Percentiles rank a stretch among this genome's conserved stretches.
Conservation (phyloP, 306 rosid genomes). For the Oemleria cerasiformis region DNA sequence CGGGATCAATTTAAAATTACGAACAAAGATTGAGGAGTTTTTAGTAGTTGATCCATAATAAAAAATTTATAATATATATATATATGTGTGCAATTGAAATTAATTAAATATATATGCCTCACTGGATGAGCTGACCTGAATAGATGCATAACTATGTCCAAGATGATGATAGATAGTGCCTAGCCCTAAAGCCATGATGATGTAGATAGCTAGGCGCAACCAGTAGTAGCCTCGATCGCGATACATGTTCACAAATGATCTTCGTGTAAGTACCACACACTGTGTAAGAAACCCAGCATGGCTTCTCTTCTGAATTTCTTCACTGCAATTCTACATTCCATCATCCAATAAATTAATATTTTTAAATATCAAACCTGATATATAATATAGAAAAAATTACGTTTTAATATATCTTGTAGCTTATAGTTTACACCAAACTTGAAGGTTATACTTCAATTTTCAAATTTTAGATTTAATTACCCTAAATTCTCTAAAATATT, state of each 20-base stretch:
- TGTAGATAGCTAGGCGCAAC: slow-evolving; percentile 54
- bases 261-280: slow-evolving; percentile 44
- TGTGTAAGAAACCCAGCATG: slow-evolving; percentile 53
- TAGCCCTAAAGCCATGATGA: slow-evolving; percentile 31
- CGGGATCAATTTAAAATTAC: too few species aligned
- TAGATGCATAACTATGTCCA: slow-evolving; percentile 32
- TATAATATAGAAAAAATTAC: too few species aligned
- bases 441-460: too few species aligned
- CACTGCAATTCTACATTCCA: slow-evolving; percentile 16
- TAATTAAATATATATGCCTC: neutral
- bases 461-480: too few species aligned
- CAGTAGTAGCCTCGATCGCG: slow-evolving; percentile 67
- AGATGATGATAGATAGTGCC: slow-evolving; percentile 43
- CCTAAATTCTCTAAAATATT: too few species aligned
- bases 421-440: too few species aligned
- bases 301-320: slow-evolving; percentile 30
- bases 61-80: too few species aligned
- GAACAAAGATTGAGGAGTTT: too few species aligned
- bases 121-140: slow-evolving; percentile 34
- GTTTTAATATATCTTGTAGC: too few species aligned
- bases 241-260: slow-evolving; percentile 62
- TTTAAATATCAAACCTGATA: too few species aligned
- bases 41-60: too few species aligned
- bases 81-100: too few species aligned
- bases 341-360: neutral